Conservation (phyloP, 1,284 basidiomycete species). For the Jaminaea rosea region DNA sequence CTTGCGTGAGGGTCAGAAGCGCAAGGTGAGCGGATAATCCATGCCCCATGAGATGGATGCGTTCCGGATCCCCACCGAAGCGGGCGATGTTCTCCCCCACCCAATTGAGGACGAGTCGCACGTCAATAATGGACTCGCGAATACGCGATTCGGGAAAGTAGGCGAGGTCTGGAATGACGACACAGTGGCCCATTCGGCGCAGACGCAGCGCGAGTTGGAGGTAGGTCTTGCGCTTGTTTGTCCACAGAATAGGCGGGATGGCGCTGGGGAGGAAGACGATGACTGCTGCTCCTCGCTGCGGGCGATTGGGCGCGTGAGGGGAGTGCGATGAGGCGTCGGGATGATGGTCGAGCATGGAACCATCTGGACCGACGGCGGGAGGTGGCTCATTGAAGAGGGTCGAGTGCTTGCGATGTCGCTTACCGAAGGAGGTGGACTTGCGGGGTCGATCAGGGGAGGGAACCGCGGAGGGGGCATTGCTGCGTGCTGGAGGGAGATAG, state of each 20-base stretch:
- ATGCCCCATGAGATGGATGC: constrained; percentile 47
- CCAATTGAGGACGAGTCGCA: constrained; percentile 46
- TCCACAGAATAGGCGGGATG: constrained; percentile 33
- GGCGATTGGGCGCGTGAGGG: not conserved
- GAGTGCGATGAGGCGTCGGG: not conserved
- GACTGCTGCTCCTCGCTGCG: constrained; percentile 29
- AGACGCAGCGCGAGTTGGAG: constrained; percentile 46
- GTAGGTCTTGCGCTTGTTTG: constrained; percentile 23
- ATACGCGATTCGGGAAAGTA: constrained; percentile 44
- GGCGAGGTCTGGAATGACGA: constrained; percentile 47
- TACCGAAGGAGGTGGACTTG: not conserved
- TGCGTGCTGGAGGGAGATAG: constrained; percentile 26
- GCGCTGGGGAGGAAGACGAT: constrained; percentile 46
- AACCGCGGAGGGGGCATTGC: too few species aligned
- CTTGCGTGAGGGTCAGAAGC: constrained; percentile 47
- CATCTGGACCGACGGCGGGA: not conserved
- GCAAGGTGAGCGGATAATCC: constrained; percentile 47
- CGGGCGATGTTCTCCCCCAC: constrained; percentile 33
- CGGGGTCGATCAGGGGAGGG: not conserved
- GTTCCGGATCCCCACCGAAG: constrained; percentile 46
- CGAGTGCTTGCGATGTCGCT: constrained; percentile 14
- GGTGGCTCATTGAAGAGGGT: constrained; percentile 12
- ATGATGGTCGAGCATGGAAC: not conserved
- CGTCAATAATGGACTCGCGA: constrained; percentile 41
- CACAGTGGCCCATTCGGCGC: constrained; percentile 45